phyloP scores from a whole-genome alignment of 2,329 filamentous ascomycete genomes.

The Ophiocordyceps camponoti-leonardi region DNA sequence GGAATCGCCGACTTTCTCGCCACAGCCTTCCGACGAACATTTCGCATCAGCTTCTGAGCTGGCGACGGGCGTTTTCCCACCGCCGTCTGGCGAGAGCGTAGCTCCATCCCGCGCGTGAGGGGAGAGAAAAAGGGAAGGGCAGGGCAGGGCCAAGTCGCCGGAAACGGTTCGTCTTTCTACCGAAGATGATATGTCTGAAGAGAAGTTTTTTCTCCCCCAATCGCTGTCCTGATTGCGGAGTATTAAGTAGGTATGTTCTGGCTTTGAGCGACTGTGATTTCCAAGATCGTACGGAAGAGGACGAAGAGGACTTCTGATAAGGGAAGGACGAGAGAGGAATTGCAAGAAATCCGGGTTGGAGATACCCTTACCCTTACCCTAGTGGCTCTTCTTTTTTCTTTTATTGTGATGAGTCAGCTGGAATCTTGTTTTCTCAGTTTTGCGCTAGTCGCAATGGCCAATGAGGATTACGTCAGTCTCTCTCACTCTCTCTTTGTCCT shows the following conservation, averaged over 20 bases:
- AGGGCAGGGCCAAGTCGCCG: too few species aligned
- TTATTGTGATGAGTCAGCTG: not conserved
- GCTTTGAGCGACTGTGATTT: too few species aligned
- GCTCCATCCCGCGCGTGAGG: not conserved
- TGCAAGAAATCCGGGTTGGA: not conserved
- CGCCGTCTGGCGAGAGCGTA: not conserved
- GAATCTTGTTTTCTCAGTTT: too few species aligned
- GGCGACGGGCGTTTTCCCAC: not conserved
- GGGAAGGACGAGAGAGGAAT: too few species aligned
- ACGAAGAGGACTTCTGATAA: not conserved
- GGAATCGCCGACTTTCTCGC: not conserved
- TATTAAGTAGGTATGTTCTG: too few species aligned
- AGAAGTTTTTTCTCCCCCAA: not conserved
- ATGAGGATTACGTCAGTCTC: too few species aligned
- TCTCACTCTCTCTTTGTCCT: too few species aligned
- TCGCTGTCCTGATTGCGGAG: too few species aligned
- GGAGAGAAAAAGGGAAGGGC: too few species aligned
- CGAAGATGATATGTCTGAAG: not conserved
- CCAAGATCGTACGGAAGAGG: too few species aligned
- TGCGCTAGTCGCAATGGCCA: too few species aligned
- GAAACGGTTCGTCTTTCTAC: too few species aligned
- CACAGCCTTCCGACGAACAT: not conserved
- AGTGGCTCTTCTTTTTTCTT: not conserved
- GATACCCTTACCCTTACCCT: not conserved
- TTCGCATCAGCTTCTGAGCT: not conserved